Percentiles rank a stretch among this genome's conserved stretches.
Evolutionary conservation across 139 green algal genomes (phyloP).

Genomic region (Tetraselmis striata): DNA sequence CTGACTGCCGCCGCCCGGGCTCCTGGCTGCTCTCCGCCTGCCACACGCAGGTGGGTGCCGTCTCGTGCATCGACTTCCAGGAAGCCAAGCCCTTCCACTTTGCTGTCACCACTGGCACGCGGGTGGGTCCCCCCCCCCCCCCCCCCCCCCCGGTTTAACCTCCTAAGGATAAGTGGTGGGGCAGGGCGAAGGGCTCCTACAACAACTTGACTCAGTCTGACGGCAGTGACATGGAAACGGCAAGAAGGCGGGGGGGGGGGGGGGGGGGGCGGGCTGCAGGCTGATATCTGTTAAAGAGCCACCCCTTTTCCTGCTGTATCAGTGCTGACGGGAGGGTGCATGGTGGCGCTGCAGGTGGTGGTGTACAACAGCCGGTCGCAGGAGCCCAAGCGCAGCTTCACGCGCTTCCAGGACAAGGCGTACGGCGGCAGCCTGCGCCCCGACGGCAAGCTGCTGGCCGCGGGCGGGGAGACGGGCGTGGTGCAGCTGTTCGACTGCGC

Average conservation of each 20-base stretch:
- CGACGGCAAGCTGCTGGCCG: constrained; percentile 79
- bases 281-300: too few relatives aligned
- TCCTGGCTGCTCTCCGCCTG: too few relatives aligned
- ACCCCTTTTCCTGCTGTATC: too few relatives aligned
- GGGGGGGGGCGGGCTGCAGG: too few relatives aligned
- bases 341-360: constrained; percentile 46
- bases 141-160: neutral
- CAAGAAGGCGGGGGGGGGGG: too few relatives aligned
- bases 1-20: too few relatives aligned
- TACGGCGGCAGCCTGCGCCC: constrained; percentile 71
- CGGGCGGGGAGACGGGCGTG: constrained; percentile 73
- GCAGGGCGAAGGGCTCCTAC: too few relatives aligned
- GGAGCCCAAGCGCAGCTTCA: constrained; percentile 48
- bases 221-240: too few relatives aligned
- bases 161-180: too few relatives aligned
- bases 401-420: constrained; percentile 82
- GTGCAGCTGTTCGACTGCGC: constrained; percentile 85
- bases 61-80: constrained; percentile 78
- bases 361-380: constrained; percentile 55
- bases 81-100: constrained; percentile 60
- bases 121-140: constrained; percentile 35
- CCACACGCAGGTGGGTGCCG: constrained; percentile 57
- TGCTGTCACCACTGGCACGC: constrained; percentile 73
- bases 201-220: too few relatives aligned
- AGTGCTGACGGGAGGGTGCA: too few relatives aligned